These are phyloP conservation scores for Periconia macrospinosa DNA, from an alignment of 2,329 filamentous ascomycete species.

Conservation along the genomic window DNA sequence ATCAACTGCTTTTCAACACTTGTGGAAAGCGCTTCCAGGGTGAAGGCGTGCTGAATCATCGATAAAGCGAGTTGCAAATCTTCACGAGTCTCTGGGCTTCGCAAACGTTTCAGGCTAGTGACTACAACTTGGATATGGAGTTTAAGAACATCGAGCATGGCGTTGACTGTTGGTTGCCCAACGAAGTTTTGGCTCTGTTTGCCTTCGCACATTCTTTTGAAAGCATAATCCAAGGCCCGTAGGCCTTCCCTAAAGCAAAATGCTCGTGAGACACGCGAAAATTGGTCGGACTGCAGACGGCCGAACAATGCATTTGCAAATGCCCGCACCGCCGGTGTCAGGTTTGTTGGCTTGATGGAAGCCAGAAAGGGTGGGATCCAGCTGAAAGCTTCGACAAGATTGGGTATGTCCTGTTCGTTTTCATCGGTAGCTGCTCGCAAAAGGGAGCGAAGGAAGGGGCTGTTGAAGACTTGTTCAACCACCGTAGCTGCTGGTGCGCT, in stretches of 20 bases:
- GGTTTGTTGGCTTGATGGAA: slow-evolving; percentile 74
- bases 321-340: slow-evolving; percentile 78
- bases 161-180: slow-evolving; percentile 49
- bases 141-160: slow-evolving; percentile 66
- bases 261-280: slow-evolving; percentile 60
- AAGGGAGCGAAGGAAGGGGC: slow-evolving; percentile 65
- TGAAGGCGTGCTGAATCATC: slow-evolving; percentile 67
- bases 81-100: slow-evolving; percentile 27
- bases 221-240: slow-evolving; percentile 38
- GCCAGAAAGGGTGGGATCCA: slow-evolving; percentile 80
- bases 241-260: slow-evolving; percentile 65
- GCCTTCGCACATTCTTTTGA: slow-evolving; percentile 36
- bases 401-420: slow-evolving; percentile 57
- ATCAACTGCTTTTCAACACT: slow-evolving; percentile 70
- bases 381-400: slow-evolving; percentile 66
- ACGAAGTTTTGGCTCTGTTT: slow-evolving; percentile 40
- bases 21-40: slow-evolving; percentile 71
- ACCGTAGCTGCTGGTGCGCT: slow-evolving; percentile 78
- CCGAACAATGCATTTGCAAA: slow-evolving; percentile 75
- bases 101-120: slow-evolving; percentile 32
- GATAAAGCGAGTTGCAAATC: slow-evolving; percentile 58
- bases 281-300: slow-evolving; percentile 59
- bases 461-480: slow-evolving; percentile 80
- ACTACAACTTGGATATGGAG: slow-evolving; percentile 54
- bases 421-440: slow-evolving; percentile 52